Evolutionary conservation across 2,329 filamentous ascomycete genomes (phyloP), one percentile per base, ranked within the genome.

Genomic region (Pseudogymnoascus verrucosus): DNA sequence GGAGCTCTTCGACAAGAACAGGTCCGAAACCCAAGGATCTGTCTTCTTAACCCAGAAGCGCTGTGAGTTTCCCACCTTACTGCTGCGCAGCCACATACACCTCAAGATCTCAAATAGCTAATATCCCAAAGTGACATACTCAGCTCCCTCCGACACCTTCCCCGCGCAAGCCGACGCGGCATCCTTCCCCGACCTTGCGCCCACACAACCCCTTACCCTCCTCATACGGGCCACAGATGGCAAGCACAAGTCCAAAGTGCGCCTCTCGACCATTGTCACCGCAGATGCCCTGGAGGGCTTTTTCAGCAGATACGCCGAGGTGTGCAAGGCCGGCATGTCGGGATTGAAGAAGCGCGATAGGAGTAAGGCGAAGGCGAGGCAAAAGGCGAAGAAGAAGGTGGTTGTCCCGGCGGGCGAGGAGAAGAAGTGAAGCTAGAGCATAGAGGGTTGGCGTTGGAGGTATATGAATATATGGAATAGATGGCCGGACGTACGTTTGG

Each of bases 291-390:
- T 98, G 10, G 92, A 96, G 62, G 79, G 75, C 0, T 99, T 99
- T 73, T 99, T 92, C 75, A 78, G 80, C 31, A 82, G 85, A 61
- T 99, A 98, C 78, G 93, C 92, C 21, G 95, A 98, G 69, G 82
- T 92, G 2, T 97, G 93, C 78, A 97, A 96, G 79, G 79, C 82
- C 0, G 91, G 92, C 5, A 97, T 98, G 92, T 82, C 84, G 60
- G 87, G 88, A 6, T 74, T 99, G 77, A 98, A 96, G 84, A 96
- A 96, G 74, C 84, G 95, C 69, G 93, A 98, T 77, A 84, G 92
- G 72, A 96, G 89, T 76, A 93, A 91, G 82, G 87, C 88, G 69
- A 90, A 89, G 78, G 85, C 84, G 79, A 90, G 89, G 74, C 87
- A 89, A 70, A 89, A 89, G 74, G 91, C 88, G 78, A 86, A 74